Conservation (phyloP, 345 rosid species). For the Kandelia obovata region DNA sequence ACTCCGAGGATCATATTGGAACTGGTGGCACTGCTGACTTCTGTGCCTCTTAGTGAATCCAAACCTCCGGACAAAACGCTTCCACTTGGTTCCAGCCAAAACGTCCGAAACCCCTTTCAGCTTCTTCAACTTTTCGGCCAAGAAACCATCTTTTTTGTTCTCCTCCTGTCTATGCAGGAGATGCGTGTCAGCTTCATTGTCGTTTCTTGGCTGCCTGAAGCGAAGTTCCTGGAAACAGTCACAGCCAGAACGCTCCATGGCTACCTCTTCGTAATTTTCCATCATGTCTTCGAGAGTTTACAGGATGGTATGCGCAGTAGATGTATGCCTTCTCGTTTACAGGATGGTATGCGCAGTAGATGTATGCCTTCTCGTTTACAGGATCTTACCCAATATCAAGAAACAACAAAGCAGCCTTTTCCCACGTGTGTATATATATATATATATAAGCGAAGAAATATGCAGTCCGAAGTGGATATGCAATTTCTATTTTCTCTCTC, state of each 20-base stretch:
- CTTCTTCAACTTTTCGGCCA: conserved; percentile 32
- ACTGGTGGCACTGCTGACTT: conserved; percentile 21
- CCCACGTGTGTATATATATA: no score
- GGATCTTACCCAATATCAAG: no score
- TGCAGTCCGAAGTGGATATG: no score
- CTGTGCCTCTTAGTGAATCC: conserved; percentile 33
- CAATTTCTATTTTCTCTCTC: no score
- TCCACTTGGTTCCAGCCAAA: conserved; percentile 60
- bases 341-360: no score
- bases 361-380: no score
- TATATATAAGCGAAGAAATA: no score
- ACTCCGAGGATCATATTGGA: conserved; percentile 55
- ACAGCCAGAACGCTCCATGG: conserved; percentile 16
- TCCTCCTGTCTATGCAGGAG: conserved; percentile 12
- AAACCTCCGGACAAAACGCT: conserved; percentile 51
- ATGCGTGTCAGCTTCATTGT: conserved; percentile 11
- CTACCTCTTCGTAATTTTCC: no score
- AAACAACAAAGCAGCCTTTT: no score
- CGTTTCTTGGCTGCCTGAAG: conserved; percentile 13
- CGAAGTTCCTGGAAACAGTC: conserved; percentile 34
- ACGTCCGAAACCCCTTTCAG: conserved; percentile 44
- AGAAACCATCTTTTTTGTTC: conserved; percentile 29
- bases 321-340: no score
- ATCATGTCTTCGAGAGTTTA: no score
- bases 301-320: no score